Conservation (phyloP, 1,284 basidiomycete species). For the Trichosporon inkin region DNA sequence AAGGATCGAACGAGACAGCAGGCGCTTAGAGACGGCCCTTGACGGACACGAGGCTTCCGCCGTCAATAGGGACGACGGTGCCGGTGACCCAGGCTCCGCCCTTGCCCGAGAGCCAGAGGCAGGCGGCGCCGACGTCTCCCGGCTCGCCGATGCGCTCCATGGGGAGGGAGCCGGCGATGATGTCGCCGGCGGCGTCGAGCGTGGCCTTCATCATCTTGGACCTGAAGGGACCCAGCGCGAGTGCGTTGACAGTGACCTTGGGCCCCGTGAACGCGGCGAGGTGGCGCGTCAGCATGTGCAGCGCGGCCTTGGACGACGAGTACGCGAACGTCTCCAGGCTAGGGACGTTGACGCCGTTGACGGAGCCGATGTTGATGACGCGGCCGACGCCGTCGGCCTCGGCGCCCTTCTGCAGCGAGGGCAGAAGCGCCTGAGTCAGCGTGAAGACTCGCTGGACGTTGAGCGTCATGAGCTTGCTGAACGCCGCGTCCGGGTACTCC, state of each 20-base stretch:
- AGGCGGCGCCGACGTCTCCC: constrained; percentile 62
- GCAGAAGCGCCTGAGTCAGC: constrained; percentile 63
- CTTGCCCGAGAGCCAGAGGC: constrained; percentile 59
- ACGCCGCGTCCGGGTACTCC: constrained; percentile 55
- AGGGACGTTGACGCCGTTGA: constrained; percentile 59
- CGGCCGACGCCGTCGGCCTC: constrained; percentile 54
- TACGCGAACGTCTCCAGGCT: constrained; percentile 66
- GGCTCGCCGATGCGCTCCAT: constrained; percentile 59
- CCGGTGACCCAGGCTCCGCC: constrained; percentile 64
- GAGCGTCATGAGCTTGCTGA: constrained; percentile 56
- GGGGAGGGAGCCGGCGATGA: constrained; percentile 55
- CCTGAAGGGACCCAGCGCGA: constrained; percentile 59
- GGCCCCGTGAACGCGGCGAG: constrained; percentile 62
- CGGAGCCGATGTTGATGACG: constrained; percentile 65
- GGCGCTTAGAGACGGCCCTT: constrained; percentile 25
- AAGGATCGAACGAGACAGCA: no score
- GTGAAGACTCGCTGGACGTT: constrained; percentile 69
- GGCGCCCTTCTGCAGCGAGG: constrained; percentile 58
- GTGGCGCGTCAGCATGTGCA: constrained; percentile 57
- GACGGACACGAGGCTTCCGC: constrained; percentile 53
- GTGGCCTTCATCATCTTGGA: constrained; percentile 59
- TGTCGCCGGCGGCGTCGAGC: constrained; percentile 55
- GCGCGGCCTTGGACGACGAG: constrained; percentile 59
- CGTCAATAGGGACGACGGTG: constrained; percentile 61
- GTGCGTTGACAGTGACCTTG: constrained; percentile 63